Evolutionary conservation across 306 rosid genomes (phyloP), one percentile per base, ranked within the genome.

Genomic region (Acacia acuminata): DNA sequence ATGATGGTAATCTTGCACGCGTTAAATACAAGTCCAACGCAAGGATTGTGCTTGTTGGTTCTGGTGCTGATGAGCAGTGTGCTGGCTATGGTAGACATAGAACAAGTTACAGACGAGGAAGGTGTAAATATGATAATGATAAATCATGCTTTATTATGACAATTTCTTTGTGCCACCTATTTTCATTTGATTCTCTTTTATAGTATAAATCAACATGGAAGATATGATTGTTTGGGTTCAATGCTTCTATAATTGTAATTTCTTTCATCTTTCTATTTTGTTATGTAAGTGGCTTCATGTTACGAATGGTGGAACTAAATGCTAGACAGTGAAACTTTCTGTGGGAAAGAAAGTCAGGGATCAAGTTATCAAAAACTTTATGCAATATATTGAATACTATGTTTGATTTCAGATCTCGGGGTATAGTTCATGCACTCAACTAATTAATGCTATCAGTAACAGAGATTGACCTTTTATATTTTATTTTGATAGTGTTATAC

Each of bases 31-130:
- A 83, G 93, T 93, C 98, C 9, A 81, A 82, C 78, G 94, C 98
- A 80, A 87, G 92, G 93, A 96, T 96, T 93, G 90, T 96, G 47
- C 97, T 96, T 64, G 97, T 96, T 88, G 99, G 99, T 72, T 90
- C 99, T 64, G 99, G 99, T 73, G 98, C 99, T 40, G 99, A 96
- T 87, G 99, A 93, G 82, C 99, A 96, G 90, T 96, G 99, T 76
- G 99, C 99, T 86, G 99, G 99, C 87, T 96, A 96, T 85, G 99
- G 98, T 42, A 91, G 99, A 84, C 99, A 93, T 75, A 91, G 89
- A 86, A 93, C 99, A 83, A 92, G 96, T 83, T 93, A 82, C 87
- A 88, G 90, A 80, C 86, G 85, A 44, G 94, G 93, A 86, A 91
- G 98, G 99, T 96, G 88, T 74, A 84, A 42, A 38, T 70, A 71